These are phyloP conservation scores for Asterophora lycoperdoides DNA, from an alignment of 768 basidiomycete genomes.

Conservation along the genomic window DNA sequence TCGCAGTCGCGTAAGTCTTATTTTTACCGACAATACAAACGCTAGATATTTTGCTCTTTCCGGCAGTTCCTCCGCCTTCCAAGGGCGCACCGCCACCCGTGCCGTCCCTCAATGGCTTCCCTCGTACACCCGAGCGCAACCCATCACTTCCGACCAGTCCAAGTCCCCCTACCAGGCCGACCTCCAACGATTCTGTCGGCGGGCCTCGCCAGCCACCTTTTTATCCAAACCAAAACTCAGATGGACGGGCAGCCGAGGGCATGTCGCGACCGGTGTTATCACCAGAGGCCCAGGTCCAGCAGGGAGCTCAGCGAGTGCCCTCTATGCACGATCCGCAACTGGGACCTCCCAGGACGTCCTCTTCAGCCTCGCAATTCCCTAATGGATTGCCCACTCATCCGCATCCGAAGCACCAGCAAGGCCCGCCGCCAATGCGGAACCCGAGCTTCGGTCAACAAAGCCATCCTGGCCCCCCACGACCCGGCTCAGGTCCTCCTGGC, in stretches of 20 bases:
- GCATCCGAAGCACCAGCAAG: conserved; percentile 4
- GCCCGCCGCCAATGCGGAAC: conserved; percentile 1
- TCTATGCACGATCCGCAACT: conserved; percentile 20
- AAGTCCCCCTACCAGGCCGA: conserved; percentile 9
- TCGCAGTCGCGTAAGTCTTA: conserved; percentile 62
- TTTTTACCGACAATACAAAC: not conserved
- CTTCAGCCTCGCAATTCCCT: conserved; percentile 30
- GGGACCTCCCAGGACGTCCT: conserved; percentile 16
- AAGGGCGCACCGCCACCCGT: conserved; percentile 69
- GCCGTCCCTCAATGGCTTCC: conserved; percentile 39
- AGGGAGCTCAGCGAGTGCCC: conserved; percentile 22
- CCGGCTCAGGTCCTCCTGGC: conserved; percentile 11
- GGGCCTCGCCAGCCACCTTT: conserved; percentile 11
- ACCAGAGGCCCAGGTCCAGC: conserved; percentile 27
- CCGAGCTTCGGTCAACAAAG: conserved; percentile 13
- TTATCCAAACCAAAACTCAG: conserved; percentile 12
- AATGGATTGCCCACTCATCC: conserved; percentile 15
- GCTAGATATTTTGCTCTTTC: not conserved
- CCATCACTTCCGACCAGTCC: conserved; percentile 1
- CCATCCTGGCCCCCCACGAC: conserved; percentile 8
- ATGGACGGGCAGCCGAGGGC: conserved; percentile 13
- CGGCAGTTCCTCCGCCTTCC: conserved; percentile 49
- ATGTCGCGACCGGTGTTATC: conserved; percentile 21
- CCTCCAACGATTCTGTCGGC: conserved; percentile 3
- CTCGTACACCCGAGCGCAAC: conserved; percentile 18